Evolutionary conservation across 768 basidiomycete genomes (phyloP), one percentile per base, ranked within the genome.

Genomic region (Botryobasidium botryosum): DNA sequence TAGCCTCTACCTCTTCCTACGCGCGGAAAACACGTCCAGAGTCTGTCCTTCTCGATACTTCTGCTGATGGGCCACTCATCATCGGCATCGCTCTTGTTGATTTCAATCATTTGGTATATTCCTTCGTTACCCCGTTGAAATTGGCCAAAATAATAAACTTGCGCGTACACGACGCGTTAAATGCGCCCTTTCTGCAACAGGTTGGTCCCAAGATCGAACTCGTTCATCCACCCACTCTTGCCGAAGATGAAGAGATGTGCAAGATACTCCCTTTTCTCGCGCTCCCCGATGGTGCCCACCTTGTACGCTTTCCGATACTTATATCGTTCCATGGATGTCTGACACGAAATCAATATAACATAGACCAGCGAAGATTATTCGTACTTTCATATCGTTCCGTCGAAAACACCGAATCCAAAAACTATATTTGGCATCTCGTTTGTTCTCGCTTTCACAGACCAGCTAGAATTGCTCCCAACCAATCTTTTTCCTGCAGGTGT

Each of bases 371-470:
- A 97, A 65, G 94, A 99, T 57, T 97, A 96, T 57, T 86, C 85
- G 0, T 97, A 96, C 60, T 99, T 99, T 56, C 88, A 92, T 57
- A 63, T 92, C 23, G 83, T 86, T 6, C 80, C 81, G 20, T 29
- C 47, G 6, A 17, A 35, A 12, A 29, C 28, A 7, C 71, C 71
- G 0, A 73, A 69, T 49, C 76, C 82, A 1, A 72, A 71, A 15
- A 97, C 94, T 3, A 64, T 97, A 31, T 99, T 97, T 56, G 94
- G 92, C 28, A 97, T 99, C 57, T 96, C 91, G 76, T 92, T 55
- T 61, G 79, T 63, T 17, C 23, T 26, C 10, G 21, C 39, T 42
- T 36, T 28, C 26, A 7, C 10, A 44, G 20, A 15, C 25, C 40
- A 21, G 2, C 32, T 45, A 15, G 33, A 43, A 43, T n/a, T n/a